phyloP scores from a whole-genome alignment of 805 yeast species.

The Suhomyces xylopsoci region DNA sequence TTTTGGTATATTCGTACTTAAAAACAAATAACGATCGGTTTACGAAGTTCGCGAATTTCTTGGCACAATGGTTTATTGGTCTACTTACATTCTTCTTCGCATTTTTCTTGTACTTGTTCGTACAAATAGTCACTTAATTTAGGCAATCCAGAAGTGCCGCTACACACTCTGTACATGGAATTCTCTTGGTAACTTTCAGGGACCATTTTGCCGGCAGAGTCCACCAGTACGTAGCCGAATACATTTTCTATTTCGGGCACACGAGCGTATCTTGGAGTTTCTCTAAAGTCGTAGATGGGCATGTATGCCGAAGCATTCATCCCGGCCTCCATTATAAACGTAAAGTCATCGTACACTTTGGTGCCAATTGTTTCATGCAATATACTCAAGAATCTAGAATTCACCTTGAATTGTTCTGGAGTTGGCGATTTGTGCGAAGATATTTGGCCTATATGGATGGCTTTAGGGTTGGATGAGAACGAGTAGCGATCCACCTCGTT shows the following conservation, averaged over 20 bases:
- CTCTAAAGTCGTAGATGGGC: constrained; percentile 72
- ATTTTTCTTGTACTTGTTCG: constrained; percentile 28
- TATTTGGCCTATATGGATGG: constrained; percentile 7
- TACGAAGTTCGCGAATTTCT: neutral
- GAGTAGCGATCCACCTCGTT: constrained; percentile 8
- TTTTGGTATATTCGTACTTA: neutral
- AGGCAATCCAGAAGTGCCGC: constrained; percentile 46
- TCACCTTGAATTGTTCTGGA: constrained; percentile 23
- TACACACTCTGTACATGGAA: constrained; percentile 52
- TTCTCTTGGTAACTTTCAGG: constrained; percentile 56
- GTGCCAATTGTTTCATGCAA: constrained; percentile 25
- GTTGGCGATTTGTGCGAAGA: constrained; percentile 7
- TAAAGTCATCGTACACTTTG: constrained; percentile 42
- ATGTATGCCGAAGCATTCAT: constrained; percentile 51
- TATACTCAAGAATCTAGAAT: constrained; percentile 24
- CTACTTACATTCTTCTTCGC: constrained; percentile 1
- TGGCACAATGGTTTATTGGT: neutral
- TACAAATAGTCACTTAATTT: constrained; percentile 50
- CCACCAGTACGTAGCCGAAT: constrained; percentile 66
- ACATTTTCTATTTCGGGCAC: constrained; percentile 69
- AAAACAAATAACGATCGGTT: neutral
- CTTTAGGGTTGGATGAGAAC: constrained; percentile 9
- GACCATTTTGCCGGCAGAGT: constrained; percentile 51
- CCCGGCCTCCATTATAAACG: constrained; percentile 55
- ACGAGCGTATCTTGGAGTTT: constrained; percentile 60